Conservation (phyloP, 177 flowering plant species). For the Vitis hybrid region DNA sequence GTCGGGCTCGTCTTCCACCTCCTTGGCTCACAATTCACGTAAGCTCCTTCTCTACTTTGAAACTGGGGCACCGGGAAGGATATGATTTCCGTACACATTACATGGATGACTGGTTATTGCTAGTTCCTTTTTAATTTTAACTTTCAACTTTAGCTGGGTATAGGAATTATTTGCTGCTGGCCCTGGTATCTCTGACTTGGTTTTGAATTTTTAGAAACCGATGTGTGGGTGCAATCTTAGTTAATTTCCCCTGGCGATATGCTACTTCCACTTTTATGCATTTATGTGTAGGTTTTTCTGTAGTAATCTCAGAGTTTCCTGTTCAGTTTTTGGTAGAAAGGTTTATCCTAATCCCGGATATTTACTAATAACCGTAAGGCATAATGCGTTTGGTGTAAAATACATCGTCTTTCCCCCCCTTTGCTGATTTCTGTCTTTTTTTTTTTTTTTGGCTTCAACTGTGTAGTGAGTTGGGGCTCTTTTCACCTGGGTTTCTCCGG, state of each 20-base stretch:
- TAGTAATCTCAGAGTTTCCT: neutral
- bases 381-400: conserved; percentile 1
- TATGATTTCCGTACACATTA: neutral
- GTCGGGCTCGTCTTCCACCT: conserved; percentile 22
- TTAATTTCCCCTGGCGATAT: neutral
- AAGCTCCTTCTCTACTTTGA: conserved; percentile 6
- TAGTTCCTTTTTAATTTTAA: neutral
- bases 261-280: conserved; percentile 4
- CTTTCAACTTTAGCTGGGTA: neutral
- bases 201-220: neutral
- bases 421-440: neutral
- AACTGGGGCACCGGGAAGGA: neutral
- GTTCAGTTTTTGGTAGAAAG: conserved; percentile 2
- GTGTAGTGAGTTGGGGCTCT: conserved; percentile 50
- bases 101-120: neutral
- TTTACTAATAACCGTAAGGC: neutral
- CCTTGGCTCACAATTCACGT: conserved; percentile 37
- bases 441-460: neutral
- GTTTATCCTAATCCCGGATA: neutral
- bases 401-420: neutral
- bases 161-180: neutral
- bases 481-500: conserved; percentile 47
- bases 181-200: neutral
- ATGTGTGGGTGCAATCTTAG: neutral
- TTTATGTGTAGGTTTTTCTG: neutral